phyloP scores from a whole-genome alignment of 2,329 filamentous ascomycete species.

The Colletotrichum cereale region DNA sequence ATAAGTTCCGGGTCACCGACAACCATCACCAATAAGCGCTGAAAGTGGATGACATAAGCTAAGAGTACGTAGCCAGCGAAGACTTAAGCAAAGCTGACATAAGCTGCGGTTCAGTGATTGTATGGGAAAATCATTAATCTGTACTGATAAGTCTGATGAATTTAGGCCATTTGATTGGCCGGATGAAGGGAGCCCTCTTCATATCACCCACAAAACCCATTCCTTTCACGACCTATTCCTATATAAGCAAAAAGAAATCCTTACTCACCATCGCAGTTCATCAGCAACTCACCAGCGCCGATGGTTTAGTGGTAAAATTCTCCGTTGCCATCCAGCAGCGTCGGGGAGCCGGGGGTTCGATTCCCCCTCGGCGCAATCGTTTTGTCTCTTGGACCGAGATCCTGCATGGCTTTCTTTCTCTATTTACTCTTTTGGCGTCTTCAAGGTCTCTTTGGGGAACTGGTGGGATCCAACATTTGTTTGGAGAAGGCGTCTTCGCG shows the following conservation, averaged over 20 bases:
- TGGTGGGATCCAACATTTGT: background rate
- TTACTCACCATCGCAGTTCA: too few species aligned
- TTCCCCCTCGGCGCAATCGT: conserved; percentile 37
- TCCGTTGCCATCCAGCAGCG: conserved; percentile 38
- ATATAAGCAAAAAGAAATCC: too few species aligned
- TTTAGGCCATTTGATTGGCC: too few species aligned
- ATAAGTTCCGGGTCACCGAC: fast-evolving
- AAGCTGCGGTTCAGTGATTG: too few species aligned
- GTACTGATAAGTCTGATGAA: too few species aligned
- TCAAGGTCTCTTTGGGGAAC: background rate
- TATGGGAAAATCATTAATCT: too few species aligned
- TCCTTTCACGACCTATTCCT: too few species aligned
- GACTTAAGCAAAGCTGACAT: too few species aligned
- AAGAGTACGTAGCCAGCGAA: too few species aligned
- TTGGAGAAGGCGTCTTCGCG: background rate
- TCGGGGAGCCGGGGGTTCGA: conserved; percentile 41
- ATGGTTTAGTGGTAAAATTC: conserved; percentile 42
- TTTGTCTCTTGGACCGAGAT: conserved; percentile 6
- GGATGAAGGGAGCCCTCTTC: too few species aligned
- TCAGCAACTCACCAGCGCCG: conserved; percentile 3
- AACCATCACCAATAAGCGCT: fast-evolving
- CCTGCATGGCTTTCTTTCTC: background rate
- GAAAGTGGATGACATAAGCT: too few species aligned
- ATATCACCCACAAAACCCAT: too few species aligned
- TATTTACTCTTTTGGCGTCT: background rate